A percentile compares a stretch with the other conserved stretches of the same genome.
Evolutionary conservation across 176 grass and related monocot species (phyloP).

Genomic region (Coix lacrymajobi): DNA sequence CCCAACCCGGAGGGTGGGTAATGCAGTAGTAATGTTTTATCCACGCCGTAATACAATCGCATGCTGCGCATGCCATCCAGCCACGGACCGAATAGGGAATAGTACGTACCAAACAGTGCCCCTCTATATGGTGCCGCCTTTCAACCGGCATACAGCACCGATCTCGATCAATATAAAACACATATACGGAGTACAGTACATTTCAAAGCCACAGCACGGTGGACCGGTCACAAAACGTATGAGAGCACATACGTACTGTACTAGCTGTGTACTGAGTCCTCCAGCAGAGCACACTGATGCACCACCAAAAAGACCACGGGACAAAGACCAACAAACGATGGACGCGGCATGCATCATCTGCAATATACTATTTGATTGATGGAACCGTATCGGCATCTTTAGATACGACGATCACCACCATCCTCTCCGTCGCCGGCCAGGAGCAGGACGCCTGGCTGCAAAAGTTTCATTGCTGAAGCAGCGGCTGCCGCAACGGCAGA

Average conservation of each 20-base stretch:
- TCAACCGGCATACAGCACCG: neutral
- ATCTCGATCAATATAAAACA: neutral
- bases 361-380: neutral
- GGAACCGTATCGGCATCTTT: constrained; percentile 40
- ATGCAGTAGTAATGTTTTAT: too few relatives aligned
- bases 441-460: neutral
- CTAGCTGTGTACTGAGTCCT: neutral
- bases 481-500: neutral
- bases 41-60: too few relatives aligned
- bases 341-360: neutral
- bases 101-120: neutral
- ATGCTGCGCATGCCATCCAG: neutral
- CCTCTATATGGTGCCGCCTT: neutral
- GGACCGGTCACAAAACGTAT: neutral
- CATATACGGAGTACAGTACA: too few relatives aligned
- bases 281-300: neutral
- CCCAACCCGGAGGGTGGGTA: too few relatives aligned
- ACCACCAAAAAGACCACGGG: neutral
- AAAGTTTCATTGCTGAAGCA: constrained; percentile 7
- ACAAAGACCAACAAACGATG: neutral
- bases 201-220: neutral
- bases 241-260: neutral
- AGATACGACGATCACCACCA: neutral
- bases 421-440: neutral
- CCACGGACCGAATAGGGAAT: neutral